phyloP scores from a whole-genome alignment of 352 stramenopile genomes.

The Globisporangium polare region DNA sequence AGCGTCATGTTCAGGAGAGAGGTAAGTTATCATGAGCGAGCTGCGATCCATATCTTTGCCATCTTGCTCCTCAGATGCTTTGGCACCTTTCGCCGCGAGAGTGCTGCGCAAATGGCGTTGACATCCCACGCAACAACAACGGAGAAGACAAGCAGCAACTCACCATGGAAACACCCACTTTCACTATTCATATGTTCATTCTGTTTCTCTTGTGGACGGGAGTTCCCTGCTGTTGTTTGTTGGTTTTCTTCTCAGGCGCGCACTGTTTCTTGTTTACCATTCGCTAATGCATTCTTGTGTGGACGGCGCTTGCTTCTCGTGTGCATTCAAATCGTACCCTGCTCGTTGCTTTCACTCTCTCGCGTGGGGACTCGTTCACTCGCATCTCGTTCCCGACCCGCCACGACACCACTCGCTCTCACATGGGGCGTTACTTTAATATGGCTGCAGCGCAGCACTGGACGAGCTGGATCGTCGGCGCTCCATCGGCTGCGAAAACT shows the following conservation, averaged over 20 bases:
- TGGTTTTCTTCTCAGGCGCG: too few relatives aligned
- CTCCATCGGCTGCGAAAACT: slow-evolving; percentile 48
- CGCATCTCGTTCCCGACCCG: not conserved
- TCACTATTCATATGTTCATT: slow-evolving; percentile 14
- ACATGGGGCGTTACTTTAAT: slow-evolving; percentile 11
- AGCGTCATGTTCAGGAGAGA: not conserved
- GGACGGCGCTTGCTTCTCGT: not conserved
- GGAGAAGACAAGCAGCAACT: not conserved
- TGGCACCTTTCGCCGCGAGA: not conserved
- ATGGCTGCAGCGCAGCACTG: slow-evolving; percentile 25
- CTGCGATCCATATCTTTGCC: not conserved
- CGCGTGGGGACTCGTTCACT: not conserved
- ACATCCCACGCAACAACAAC: not conserved
- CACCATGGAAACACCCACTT: slow-evolving; percentile 3
- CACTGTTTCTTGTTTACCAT: not conserved
- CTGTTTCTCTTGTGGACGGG: not conserved
- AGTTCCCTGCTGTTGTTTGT: slow-evolving; percentile 5
- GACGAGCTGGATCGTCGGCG: slow-evolving; percentile 76
- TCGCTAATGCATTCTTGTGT: slow-evolving; percentile 1
- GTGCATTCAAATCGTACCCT: slow-evolving; percentile 9
- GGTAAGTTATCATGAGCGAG: not conserved
- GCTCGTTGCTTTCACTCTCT: not conserved
- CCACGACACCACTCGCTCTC: not conserved
- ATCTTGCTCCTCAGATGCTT: not conserved
- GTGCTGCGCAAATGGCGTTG: not conserved